Percentiles rank a stretch among this genome's conserved stretches.
These are phyloP conservation scores for Peronospora tabacina DNA, from an alignment of 352 stramenopile genomes.

Conservation along the genomic window DNA sequence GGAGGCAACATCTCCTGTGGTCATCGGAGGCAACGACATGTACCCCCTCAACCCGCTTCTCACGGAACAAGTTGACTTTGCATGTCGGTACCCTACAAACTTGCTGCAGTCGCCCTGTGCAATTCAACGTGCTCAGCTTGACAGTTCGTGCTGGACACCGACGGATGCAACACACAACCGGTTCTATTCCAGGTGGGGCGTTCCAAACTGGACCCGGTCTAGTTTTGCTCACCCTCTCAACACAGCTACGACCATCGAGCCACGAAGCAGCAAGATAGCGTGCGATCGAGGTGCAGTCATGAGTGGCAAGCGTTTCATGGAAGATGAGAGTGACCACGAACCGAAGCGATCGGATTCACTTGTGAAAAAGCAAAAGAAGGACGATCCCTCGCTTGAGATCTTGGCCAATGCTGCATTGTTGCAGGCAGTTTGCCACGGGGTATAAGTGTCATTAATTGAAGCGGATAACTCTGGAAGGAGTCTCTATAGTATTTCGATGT, in stretches of 20 bases:
- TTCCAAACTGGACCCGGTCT: conserved; percentile 17
- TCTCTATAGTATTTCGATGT: conserved; percentile 9
- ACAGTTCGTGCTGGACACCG: conserved; percentile 29
- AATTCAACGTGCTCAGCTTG: conserved; percentile 20
- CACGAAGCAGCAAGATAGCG: conserved; percentile 34
- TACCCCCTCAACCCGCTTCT: conserved; percentile 17
- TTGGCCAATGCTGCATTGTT: conserved; percentile 62
- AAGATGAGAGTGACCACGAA: conserved; percentile 13
- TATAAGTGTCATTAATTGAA: conserved; percentile 5
- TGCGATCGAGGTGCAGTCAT: conserved; percentile 24
- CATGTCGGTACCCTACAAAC: conserved; percentile 13
- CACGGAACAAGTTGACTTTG: conserved; percentile 21
- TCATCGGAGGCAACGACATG: conserved; percentile 3
- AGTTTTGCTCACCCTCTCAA: conserved; percentile 7
- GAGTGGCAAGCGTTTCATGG: conserved; percentile 34
- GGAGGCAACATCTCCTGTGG: background rate
- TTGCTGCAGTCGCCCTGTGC: conserved; percentile 28
- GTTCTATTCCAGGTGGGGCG: conserved; percentile 19
- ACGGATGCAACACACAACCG: conserved; percentile 23
- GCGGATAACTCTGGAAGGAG: too few relatives aligned
- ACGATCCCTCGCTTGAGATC: conserved; percentile 54
- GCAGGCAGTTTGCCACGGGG: conserved; percentile 49
- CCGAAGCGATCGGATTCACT: conserved; percentile 9
- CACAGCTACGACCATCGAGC: conserved; percentile 44
- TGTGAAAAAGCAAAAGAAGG: conserved; percentile 15